Evolutionary conservation across 495 filamentous ascomycete species (phyloP).

Genomic region (Tuber umbilicatum): DNA sequence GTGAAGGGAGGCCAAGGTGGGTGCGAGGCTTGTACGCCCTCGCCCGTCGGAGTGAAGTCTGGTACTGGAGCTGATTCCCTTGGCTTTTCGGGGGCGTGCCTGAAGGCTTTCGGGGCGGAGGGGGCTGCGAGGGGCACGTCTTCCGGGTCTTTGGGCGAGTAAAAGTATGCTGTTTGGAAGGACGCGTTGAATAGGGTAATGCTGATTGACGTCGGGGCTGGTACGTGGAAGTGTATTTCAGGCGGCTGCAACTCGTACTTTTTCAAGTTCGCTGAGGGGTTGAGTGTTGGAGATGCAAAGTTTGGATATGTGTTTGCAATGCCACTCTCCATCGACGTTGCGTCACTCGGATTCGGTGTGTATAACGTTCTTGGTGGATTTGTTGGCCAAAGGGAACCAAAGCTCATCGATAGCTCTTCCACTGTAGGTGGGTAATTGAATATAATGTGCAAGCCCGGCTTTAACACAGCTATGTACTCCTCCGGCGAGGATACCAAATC

Average conservation of each 20-base stretch:
- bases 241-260: constrained; percentile 24
- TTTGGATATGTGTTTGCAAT: constrained; percentile 6
- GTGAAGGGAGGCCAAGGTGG: constrained; percentile 6
- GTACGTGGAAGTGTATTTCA: constrained; percentile 22
- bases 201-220: constrained; percentile 20
- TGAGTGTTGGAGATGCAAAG: background rate
- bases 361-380: background rate
- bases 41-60: background rate
- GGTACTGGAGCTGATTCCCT: background rate
- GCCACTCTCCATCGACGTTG: background rate
- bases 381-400: background rate
- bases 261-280: background rate
- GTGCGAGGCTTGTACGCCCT: background rate
- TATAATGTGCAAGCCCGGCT: constrained; percentile 26
- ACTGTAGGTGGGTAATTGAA: constrained; percentile 27
- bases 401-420: constrained; percentile 14
- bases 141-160: constrained; percentile 6
- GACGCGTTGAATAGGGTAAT: constrained; percentile 18
- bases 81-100: background rate
- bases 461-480: constrained; percentile 12
- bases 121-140: background rate
- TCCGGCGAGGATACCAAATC: constrained; percentile 20
- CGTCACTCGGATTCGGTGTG: background rate
- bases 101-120: background rate
- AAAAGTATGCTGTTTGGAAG: background rate